Percentiles rank a stretch among this genome's conserved stretches.
Evolutionary conservation across 352 stramenopile species (phyloP).

Genomic region (Pythium brachiatum): DNA sequence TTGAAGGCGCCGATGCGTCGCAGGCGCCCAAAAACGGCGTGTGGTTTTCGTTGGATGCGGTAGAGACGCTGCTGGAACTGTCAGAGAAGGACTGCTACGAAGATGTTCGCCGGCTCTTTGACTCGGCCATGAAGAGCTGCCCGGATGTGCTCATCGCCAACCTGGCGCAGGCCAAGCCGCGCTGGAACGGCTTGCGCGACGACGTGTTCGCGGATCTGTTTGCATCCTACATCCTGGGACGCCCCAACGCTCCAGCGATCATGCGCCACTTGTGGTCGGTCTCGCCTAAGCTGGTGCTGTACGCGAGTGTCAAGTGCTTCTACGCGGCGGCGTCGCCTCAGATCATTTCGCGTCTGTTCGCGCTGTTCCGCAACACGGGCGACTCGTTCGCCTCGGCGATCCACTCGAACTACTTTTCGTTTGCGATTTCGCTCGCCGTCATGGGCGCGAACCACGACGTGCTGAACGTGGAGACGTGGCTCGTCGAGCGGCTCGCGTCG

Average conservation of each 20-base stretch:
- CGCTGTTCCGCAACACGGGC: constrained; percentile 81
- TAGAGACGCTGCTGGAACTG: constrained; percentile 75
- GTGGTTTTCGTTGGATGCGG: constrained; percentile 84
- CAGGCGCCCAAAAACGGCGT: constrained; percentile 82
- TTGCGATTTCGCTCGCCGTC: constrained; percentile 73
- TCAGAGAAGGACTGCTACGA: constrained; percentile 85
- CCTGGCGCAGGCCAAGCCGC: constrained; percentile 65
- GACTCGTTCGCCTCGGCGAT: constrained; percentile 80
- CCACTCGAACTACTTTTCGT: constrained; percentile 89
- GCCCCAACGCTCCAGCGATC: constrained; percentile 83
- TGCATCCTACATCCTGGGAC: constrained; percentile 82
- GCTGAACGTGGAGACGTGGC: constrained; percentile 78
- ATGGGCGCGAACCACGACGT: constrained; percentile 88
- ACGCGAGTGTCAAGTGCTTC: constrained; percentile 86
- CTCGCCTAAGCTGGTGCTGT: constrained; percentile 82
- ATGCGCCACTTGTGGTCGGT: constrained; percentile 88
- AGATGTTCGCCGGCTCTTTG: constrained; percentile 76
- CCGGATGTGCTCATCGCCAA: constrained; percentile 87
- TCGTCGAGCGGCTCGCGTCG: constrained; percentile 73
- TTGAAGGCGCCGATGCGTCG: constrained; percentile 84
- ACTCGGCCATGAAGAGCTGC: constrained; percentile 78
- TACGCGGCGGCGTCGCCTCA: constrained; percentile 75
- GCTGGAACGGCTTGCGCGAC: constrained; percentile 80
- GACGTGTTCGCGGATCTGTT: constrained; percentile 89
- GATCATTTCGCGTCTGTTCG: constrained; percentile 81